Percentiles rank a stretch among this genome's conserved stretches.
Evolutionary conservation across 305 asterid genomes (phyloP).

Genomic region (Andrographis paniculata): DNA sequence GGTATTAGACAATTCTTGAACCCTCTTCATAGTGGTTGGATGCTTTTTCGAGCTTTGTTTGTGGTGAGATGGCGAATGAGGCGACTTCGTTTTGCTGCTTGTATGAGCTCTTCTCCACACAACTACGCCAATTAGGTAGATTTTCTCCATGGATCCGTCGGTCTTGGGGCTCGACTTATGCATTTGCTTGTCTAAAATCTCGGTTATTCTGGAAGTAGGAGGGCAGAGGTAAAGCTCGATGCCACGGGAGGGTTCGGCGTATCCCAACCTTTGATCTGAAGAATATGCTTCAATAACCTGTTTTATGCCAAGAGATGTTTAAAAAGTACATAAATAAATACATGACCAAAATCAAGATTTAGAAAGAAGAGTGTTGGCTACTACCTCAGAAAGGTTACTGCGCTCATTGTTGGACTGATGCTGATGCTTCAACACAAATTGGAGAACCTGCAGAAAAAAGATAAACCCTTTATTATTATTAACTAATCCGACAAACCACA

Average conservation of each 20-base stretch:
- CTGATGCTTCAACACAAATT: conserved; percentile 51
- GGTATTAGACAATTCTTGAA: conserved; percentile 40
- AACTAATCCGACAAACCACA: neutral
- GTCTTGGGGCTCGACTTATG: conserved; percentile 39
- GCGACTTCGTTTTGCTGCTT: conserved; percentile 69
- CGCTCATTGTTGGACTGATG: conserved; percentile 45
- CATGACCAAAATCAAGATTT: neutral
- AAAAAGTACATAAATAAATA: neutral
- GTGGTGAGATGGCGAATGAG: conserved; percentile 68
- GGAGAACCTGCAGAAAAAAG: conserved; percentile 56
- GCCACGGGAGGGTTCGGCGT: conserved; percentile 71
- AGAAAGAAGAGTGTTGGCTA: neutral
- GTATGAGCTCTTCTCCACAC: conserved; percentile 89
- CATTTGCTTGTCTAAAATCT: conserved; percentile 48
- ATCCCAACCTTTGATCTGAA: conserved; percentile 75
- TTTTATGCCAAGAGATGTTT: neutral
- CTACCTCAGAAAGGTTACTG: conserved; percentile 60
- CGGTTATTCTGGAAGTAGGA: conserved; percentile 34
- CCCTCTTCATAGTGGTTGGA: conserved; percentile 43
- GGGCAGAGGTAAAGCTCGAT: conserved; percentile 91
- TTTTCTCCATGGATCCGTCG: conserved; percentile 31
- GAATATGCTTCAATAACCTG: conserved; percentile 76
- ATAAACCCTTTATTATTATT: neutral
- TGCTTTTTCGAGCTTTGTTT: conserved; percentile 59
- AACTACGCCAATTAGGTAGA: conserved; percentile 81